Percentiles rank a stretch among this genome's conserved stretches.
These are phyloP conservation scores for Trichaptum fuscoviolaceum DNA, from an alignment of 768 basidiomycete genomes.

Conservation along the genomic window DNA sequence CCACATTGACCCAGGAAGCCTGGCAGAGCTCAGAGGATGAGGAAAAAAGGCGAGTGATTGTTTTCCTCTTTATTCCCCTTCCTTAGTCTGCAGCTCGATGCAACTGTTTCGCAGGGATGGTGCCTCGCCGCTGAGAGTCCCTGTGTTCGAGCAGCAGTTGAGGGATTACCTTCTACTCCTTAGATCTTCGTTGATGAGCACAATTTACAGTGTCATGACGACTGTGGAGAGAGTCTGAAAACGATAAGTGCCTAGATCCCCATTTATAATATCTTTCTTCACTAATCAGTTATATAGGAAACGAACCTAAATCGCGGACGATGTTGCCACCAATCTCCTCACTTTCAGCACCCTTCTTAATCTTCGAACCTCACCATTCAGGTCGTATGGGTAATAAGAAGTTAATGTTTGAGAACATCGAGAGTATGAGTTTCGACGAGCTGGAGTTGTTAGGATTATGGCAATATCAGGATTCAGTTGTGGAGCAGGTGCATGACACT, in stretches of 20 bases:
- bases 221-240: not conserved
- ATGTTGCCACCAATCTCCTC: constrained; percentile 88
- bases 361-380: too few species aligned
- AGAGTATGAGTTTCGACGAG: too few species aligned
- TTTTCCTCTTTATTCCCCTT: too few species aligned
- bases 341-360: constrained; percentile 70
- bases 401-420: too few species aligned
- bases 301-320: constrained; percentile 52
- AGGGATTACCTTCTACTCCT: not conserved
- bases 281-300: constrained; percentile 41
- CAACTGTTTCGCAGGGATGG: not conserved
- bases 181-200: constrained; percentile 6
- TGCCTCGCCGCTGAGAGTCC: not conserved
- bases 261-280: not conserved
- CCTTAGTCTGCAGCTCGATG: not conserved
- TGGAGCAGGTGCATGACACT: too few species aligned
- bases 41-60: too few species aligned
- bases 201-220: not conserved
- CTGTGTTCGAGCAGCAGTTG: not conserved
- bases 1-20: too few species aligned
- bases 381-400: too few species aligned
- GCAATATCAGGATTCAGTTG: too few species aligned
- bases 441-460: too few species aligned
- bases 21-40: too few species aligned
- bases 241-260: not conserved